Percentiles rank a stretch among this genome's conserved stretches.
Conservation (phyloP, 2,329 filamentous ascomycete genomes). For the Alternaria rosae region DNA sequence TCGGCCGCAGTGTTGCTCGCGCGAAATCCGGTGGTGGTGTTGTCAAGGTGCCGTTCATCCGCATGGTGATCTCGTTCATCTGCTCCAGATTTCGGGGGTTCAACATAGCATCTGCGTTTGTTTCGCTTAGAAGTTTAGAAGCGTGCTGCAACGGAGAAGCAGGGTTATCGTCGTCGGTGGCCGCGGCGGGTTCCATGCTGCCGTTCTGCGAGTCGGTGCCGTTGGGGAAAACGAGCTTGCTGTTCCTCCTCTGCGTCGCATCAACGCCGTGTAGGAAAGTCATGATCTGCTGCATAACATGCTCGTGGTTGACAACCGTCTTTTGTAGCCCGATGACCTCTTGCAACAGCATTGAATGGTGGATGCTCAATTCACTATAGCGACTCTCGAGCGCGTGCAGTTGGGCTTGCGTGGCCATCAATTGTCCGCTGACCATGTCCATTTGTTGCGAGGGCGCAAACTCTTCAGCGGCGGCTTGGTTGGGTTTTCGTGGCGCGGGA, state of each 20-base stretch:
- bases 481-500: constrained; percentile 82
- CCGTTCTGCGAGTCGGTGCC: constrained; percentile 52
- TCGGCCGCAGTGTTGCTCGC: constrained; percentile 56
- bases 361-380: constrained; percentile 77
- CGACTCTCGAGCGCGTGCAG: constrained; percentile 86
- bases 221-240: constrained; percentile 54
- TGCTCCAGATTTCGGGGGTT: constrained; percentile 71
- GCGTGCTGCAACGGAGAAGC: constrained; percentile 74
- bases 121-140: constrained; percentile 69
- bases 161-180: constrained; percentile 66
- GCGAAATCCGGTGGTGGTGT: constrained; percentile 64
- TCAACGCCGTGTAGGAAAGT: constrained; percentile 71
- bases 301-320: constrained; percentile 75
- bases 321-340: constrained; percentile 71
- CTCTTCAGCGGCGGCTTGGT: constrained; percentile 63
- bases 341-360: constrained; percentile 70
- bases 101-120: constrained; percentile 70
- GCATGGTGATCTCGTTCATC: constrained; percentile 66
- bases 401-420: constrained; percentile 90
- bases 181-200: constrained; percentile 52
- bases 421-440: constrained; percentile 84
- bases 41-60: constrained; percentile 63
- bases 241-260: constrained; percentile 69
- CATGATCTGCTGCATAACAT: constrained; percentile 75
- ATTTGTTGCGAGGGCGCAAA: constrained; percentile 86